Base-by-base conservation (phyloP, 129 eudicot genomes). In the Dittrichia graveolens region DNA sequence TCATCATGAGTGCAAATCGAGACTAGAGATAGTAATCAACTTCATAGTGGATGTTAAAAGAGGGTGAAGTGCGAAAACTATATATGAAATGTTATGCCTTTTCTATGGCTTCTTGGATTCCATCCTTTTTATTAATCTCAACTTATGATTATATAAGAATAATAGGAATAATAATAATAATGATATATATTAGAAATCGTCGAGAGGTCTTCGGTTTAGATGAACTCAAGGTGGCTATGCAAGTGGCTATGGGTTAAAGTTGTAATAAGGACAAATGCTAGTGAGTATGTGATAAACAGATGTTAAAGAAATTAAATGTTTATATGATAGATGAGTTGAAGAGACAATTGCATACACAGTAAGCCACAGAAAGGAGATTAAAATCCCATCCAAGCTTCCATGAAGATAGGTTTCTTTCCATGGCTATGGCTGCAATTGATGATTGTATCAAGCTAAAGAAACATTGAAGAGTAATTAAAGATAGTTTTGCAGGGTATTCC, bases 351-450 rank as follows among this genome's bases (percentile, higher is more conserved):
- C 87, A 8, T 89, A 89, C 96, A 68, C 87, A 89, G 40, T 86
- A 89, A 0, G 75, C 79, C 42, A 83, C 79, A 8, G 91, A 78
- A 6, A 86, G 61, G 61, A 89, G 96, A 75, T 83, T 77, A 70
- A 83, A 5, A 81, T 86, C 85, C 95, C 96, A 86, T 49, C 83
- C 81, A 70, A 79, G 83, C 72, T 74, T 81, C 95, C 95, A 89
- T 37, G 82, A 82, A 24, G 87, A 68, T 44, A 83, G 37, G 82
- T 83, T 73, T 74, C 87, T 83, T 46, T 89, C 89, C 75, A 81
- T 76, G 4, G 78, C 79, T 61, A 74, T 34, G 18, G 89, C 95
- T 78, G 80, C 84, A 55, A 77, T 61, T 7, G 57, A 49, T 44
- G 91, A 44, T 61, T 85, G 95, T 54, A 83, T 47, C 74, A 79